Base-by-base conservation (phyloP, 257 asterid genomes). In the Solanum tacnaense region DNA sequence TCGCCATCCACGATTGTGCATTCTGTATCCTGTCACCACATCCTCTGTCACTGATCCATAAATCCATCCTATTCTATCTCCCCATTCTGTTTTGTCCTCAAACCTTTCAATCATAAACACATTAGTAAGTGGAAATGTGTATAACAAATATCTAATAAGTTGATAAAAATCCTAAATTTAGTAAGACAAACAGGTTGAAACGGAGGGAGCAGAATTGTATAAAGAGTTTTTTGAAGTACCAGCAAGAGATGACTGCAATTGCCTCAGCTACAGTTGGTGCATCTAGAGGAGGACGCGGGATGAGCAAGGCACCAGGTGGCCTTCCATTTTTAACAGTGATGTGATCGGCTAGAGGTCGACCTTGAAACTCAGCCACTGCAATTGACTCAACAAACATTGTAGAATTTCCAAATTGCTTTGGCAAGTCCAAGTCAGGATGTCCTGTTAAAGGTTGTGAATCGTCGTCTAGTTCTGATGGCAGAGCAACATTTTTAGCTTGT, bases 1-100 rank as follows among this genome's bases (percentile, higher is more conserved):
- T 12, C 98, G 91, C 99, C 99, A 97, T 7, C 99, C 99, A 29
- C 99, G 98, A 89, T 97, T 97, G 95, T 97, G 99, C 99, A 97
- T 97, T 7, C 99, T 96, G 88, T 97, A 97, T 27, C 99, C 99
- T 6, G 99, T 97, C 65, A 97, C 99, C 88, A 97, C 99, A 32
- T 97, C 98, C 84, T 97, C 99, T 7, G 98, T 97, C 34, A 97
- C 98, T 3, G 99, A 97, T 73, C 99, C 99, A 32, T 97, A 97
- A 68, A 97, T 97, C 99, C 99, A 97, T 0, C 99, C 99, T 25
- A 96, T 78, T 88, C 99, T 91, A 34, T 97, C 99, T 87, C 99
- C 99, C 99, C 99, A 97, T 84, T 97, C 99, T 3, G 99, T 93
- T 25, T 97, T 96, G 90, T 97, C 99, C 87, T 97, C 99, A 23